These are phyloP conservation scores for Bipolaris bicolor DNA, from an alignment of 2,329 filamentous ascomycete species.

Conservation along the genomic window DNA sequence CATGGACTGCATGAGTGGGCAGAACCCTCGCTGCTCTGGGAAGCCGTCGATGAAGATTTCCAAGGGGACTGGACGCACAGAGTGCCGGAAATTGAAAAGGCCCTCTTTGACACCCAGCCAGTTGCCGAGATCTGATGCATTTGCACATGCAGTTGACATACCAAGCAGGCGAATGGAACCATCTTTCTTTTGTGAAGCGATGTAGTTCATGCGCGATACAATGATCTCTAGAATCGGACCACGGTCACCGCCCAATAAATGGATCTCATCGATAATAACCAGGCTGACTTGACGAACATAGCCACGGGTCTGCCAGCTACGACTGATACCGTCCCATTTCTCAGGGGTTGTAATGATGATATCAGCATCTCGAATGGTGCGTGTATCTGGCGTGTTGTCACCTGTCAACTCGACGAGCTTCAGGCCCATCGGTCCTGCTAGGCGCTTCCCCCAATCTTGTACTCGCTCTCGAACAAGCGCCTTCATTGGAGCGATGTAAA, in stretches of 20 bases:
- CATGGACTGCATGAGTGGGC: slow-evolving; percentile 98
- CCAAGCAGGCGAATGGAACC: slow-evolving; percentile 87
- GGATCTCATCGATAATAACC: slow-evolving; percentile 98
- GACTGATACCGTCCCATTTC: slow-evolving; percentile 99
- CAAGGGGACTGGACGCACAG: slow-evolving; percentile 91
- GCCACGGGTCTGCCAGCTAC: slow-evolving; percentile 96
- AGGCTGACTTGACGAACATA: slow-evolving; percentile 95
- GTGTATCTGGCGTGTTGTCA: slow-evolving; percentile 96
- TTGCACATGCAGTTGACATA: slow-evolving; percentile 99
- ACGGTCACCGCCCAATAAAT: slow-evolving; percentile 93
- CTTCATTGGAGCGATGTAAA: slow-evolving; percentile 99
- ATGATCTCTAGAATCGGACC: slow-evolving; percentile 99
- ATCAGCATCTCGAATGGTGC: slow-evolving; percentile 93
- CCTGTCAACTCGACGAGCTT: slow-evolving; percentile 94
- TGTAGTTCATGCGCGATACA: slow-evolving; percentile 93
- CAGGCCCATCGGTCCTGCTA: slow-evolving; percentile 81
- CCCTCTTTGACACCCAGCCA: slow-evolving; percentile 97
- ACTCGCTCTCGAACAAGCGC: slow-evolving; percentile 95
- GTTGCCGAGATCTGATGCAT: slow-evolving; percentile 90
- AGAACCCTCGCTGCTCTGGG: slow-evolving; percentile 92
- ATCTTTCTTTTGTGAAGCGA: slow-evolving; percentile 86
- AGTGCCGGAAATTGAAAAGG: slow-evolving; percentile 96
- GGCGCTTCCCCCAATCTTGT: slow-evolving; percentile 86
- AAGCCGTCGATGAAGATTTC: slow-evolving; percentile 99
- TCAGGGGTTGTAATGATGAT: slow-evolving; percentile 99